Base-by-base conservation (phyloP, 345 rosid genomes). In the Boechera stricta region DNA sequence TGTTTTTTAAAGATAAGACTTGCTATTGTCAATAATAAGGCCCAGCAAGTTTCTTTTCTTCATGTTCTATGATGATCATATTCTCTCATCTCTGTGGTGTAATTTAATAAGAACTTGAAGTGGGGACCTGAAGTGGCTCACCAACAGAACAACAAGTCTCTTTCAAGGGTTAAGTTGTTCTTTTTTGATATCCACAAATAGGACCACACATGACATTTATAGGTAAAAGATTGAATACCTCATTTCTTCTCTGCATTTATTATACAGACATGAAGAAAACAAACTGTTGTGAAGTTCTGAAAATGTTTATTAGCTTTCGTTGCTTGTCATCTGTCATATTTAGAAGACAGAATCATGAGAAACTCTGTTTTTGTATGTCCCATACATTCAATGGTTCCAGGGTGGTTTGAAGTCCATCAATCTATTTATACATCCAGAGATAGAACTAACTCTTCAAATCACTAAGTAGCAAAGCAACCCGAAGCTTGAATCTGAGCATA, bases 91-190 rank as follows among this genome's bases (percentile, higher is more conserved):
- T 61, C 10, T 53, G 39, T 61, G 62, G 79, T 68, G 16, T 18
- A 29, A 29, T 38, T 44, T 66, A 42, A 21, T 58, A 36, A 31
- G 5, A 76, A 60, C 2, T 21, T 39, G 7, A 32, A 52, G 42
- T 53, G 41, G 75, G 80, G 75, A 76, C 75, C 39, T 69, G 58
- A 44, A 41, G 75, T 53, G 39, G 1, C 74, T 61, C 64, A 76
- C 31, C 74, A 76, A 52, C 56, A 41, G 54, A 60, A 24, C 64
- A 69, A 53, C 24, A 76, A 41, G 41, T 62, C 63, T 38, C 44
- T 52, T 29, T 76, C 69, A 16, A 28, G 13, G 21, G 28, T 62
- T 21, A 33, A 53, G 33, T 44, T 77, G 33, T 69, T 77, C 39
- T 8, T 61, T 39, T 8, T 41, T 53, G 11, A 51, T 59, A 59